phyloP scores from a whole-genome alignment of 805 yeast species.

The Nematodospora valgi region DNA sequence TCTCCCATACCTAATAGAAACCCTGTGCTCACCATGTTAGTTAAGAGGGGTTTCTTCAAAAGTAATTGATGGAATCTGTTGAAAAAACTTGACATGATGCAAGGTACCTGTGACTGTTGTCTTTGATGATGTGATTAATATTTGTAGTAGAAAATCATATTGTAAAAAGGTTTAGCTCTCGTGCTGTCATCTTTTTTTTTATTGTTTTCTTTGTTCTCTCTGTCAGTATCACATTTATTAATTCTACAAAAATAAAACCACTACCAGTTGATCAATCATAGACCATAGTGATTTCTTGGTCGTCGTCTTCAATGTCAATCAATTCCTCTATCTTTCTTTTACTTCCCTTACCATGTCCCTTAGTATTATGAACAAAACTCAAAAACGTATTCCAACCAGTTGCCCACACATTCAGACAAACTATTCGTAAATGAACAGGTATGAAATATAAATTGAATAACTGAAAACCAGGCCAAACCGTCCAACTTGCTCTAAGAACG shows the following conservation, averaged over 20 bases:
- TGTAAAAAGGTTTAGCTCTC: too few relatives aligned
- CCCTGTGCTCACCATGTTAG: constrained; percentile 50
- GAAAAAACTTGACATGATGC: constrained; percentile 3
- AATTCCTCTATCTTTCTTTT: constrained; percentile 35
- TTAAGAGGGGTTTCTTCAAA: constrained; percentile 36
- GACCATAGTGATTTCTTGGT: constrained; percentile 32
- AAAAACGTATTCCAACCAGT: constrained; percentile 43
- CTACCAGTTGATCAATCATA: constrained; percentile 12
- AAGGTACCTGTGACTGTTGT: too few relatives aligned
- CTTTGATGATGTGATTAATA: background rate
- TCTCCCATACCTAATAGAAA: constrained; percentile 74
- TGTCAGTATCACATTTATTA: background rate
- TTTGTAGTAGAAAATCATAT: background rate
- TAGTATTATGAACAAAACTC: constrained; percentile 47
- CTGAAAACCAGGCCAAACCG: constrained; percentile 42
- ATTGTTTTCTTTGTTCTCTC: constrained; percentile 4
- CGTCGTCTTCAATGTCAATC: constrained; percentile 37
- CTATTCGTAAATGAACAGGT: constrained; percentile 38
- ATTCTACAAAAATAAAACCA: background rate
- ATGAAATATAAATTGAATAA: constrained; percentile 33
- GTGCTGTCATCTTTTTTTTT: constrained; percentile 2
- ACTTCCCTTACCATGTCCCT: constrained; percentile 36
- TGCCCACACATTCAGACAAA: constrained; percentile 36
- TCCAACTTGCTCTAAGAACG: constrained; percentile 39
- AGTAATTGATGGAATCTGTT: constrained; percentile 21